A percentile compares a stretch with the other conserved stretches of the same genome.
phyloP scores from a whole-genome alignment of 306 rosid species.

The Spatholobus suberectus region DNA sequence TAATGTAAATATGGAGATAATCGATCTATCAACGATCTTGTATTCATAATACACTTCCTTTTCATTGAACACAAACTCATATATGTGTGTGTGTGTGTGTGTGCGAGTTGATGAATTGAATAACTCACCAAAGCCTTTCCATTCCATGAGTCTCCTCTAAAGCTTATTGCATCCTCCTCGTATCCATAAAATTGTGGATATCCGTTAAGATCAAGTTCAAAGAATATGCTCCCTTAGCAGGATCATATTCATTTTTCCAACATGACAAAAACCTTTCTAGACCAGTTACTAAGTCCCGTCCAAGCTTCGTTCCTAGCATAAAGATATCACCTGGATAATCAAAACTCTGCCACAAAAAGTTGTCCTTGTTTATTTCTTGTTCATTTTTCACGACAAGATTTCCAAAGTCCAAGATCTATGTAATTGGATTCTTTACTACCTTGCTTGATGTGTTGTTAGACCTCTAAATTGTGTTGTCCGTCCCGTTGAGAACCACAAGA shows the following conservation, averaged over 20 bases:
- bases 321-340: neutral
- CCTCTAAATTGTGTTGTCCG: neutral
- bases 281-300: neutral
- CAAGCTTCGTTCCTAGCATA: slow-evolving; percentile 1
- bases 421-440: neutral
- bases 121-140: neutral
- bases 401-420: neutral
- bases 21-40: neutral
- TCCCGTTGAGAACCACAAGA: neutral
- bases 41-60: neutral
- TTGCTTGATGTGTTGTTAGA: neutral
- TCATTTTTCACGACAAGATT: neutral
- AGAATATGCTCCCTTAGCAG: neutral
- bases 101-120: neutral
- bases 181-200: slow-evolving; percentile 16
- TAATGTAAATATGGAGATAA: neutral
- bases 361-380: neutral
- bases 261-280: neutral
- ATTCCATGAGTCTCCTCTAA: slow-evolving; percentile 9
- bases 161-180: neutral
- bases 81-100: neutral
- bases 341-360: neutral
- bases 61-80: neutral
- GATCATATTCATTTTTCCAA: slow-evolving; percentile 28
- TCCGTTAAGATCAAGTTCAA: neutral